phyloP scores from a whole-genome alignment of 2,329 filamentous ascomycete genomes.

The Penicillium glabrum region DNA sequence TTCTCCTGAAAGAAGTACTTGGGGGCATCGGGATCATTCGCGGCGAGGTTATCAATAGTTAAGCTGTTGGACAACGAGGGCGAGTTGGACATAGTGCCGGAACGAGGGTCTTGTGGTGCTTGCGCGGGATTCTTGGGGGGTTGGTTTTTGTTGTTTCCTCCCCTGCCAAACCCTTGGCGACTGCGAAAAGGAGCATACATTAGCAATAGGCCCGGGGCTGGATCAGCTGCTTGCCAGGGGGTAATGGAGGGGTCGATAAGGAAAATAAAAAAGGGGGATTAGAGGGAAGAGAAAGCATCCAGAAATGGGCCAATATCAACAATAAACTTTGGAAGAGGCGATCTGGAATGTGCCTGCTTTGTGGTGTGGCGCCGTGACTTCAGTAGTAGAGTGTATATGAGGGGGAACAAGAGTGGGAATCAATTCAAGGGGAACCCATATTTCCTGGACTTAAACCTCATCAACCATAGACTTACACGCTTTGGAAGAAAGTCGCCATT shows the following conservation, averaged over 20 bases:
- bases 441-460: background rate
- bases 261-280: background rate
- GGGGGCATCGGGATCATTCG: slow-evolving; percentile 43
- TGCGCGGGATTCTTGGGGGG: slow-evolving; percentile 39
- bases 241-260: background rate
- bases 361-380: slow-evolving; percentile 2
- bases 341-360: slow-evolving; percentile 8
- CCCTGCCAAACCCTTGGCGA: slow-evolving; percentile 51
- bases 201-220: slow-evolving; percentile 20
- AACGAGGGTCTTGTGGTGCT: slow-evolving; percentile 29
- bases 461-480: slow-evolving; percentile 44
- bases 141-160: slow-evolving; percentile 48
- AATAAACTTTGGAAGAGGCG: slow-evolving; percentile 13
- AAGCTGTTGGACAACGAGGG: slow-evolving; percentile 40
- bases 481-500: slow-evolving; percentile 52
- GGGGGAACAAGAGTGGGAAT: slow-evolving; percentile 1
- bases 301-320: background rate
- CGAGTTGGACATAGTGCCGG: slow-evolving; percentile 37
- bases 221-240: background rate
- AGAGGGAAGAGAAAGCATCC: background rate
- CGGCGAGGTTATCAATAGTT: slow-evolving; percentile 36
- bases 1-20: slow-evolving; percentile 55
- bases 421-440: background rate
- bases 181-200: slow-evolving; percentile 28
- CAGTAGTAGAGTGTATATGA: slow-evolving; percentile 25